Percentiles rank a stretch among this genome's conserved stretches.
Conservation (phyloP, 108 stramenopile genomes). For the Skeletonema tropicum region DNA sequence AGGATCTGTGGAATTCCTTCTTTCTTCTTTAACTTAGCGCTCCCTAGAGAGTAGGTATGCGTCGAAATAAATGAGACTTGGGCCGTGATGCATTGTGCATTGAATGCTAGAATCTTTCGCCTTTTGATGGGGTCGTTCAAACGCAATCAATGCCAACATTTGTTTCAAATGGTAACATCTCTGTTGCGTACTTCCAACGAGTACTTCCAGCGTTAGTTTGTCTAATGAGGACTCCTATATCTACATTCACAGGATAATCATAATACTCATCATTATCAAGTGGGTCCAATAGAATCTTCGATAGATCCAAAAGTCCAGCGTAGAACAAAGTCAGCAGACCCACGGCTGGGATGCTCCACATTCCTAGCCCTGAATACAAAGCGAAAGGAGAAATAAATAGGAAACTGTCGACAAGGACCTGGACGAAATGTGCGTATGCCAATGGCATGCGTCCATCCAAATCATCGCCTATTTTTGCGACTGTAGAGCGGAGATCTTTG, state of each 20-base stretch:
- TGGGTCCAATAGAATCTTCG: slow-evolving; percentile 61
- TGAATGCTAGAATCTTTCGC: too few relatives aligned
- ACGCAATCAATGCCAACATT: too few relatives aligned
- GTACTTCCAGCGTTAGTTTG: slow-evolving; percentile 13
- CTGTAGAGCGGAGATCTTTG: slow-evolving; percentile 27
- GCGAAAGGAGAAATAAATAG: slow-evolving; percentile 43
- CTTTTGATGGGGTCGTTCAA: too few relatives aligned
- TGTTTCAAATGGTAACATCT: slow-evolving; percentile 1
- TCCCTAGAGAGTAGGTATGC: too few relatives aligned
- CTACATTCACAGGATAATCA: slow-evolving; percentile 4
- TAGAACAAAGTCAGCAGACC: slow-evolving; percentile 52
- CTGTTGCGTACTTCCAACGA: slow-evolving; percentile 7
- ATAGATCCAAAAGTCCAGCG: slow-evolving; percentile 49
- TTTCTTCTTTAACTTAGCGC: too few relatives aligned
- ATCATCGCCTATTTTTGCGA: slow-evolving; percentile 36
- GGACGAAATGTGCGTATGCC: slow-evolving; percentile 58
- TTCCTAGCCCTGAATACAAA: slow-evolving; percentile 41
- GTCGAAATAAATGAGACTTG: too few relatives aligned
- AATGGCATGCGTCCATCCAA: slow-evolving; percentile 52
- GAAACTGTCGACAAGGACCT: slow-evolving; percentile 52
- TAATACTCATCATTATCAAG: slow-evolving; percentile 42
- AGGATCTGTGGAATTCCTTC: too few relatives aligned
- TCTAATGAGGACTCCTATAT: slow-evolving; percentile 50
- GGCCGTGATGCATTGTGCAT: too few relatives aligned
- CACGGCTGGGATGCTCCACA: slow-evolving; percentile 15